Evolutionary conservation across 2,329 filamentous ascomycete genomes (phyloP).

Genomic region (Akanthomyces uredinophilus): DNA sequence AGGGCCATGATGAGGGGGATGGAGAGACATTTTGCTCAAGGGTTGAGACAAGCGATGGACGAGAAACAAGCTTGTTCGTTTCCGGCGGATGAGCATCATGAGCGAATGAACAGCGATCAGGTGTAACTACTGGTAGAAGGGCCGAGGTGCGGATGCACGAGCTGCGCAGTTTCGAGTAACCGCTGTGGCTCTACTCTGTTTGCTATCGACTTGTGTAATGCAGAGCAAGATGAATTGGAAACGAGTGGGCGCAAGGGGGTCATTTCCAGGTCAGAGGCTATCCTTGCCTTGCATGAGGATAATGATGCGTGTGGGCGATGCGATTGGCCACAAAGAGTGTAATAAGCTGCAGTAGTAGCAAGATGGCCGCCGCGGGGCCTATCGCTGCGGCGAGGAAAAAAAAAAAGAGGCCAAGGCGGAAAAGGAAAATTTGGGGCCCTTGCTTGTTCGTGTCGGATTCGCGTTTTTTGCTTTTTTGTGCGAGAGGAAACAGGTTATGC

Average conservation of each 20-base stretch:
- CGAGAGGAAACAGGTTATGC: neutral
- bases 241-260: neutral
- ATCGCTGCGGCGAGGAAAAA: neutral
- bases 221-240: neutral
- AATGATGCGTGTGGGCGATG: neutral
- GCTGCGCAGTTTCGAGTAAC: neutral
- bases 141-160: neutral
- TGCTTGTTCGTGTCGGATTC: slow-evolving; percentile 10
- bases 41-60: neutral
- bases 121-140: neutral
- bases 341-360: neutral
- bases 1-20: neutral
- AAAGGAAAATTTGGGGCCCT: neutral
- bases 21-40: neutral
- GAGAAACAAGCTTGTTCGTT: neutral
- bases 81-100: neutral
- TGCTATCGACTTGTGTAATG: neutral
- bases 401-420: neutral
- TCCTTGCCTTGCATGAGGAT: neutral
- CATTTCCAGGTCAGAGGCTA: neutral
- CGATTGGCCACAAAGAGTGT: neutral
- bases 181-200: neutral
- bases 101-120: neutral
- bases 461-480: slow-evolving; percentile 9
- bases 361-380: neutral